phyloP scores from a whole-genome alignment of 2,329 filamentous ascomycete species.

The Cordyceps fumosorosea region DNA sequence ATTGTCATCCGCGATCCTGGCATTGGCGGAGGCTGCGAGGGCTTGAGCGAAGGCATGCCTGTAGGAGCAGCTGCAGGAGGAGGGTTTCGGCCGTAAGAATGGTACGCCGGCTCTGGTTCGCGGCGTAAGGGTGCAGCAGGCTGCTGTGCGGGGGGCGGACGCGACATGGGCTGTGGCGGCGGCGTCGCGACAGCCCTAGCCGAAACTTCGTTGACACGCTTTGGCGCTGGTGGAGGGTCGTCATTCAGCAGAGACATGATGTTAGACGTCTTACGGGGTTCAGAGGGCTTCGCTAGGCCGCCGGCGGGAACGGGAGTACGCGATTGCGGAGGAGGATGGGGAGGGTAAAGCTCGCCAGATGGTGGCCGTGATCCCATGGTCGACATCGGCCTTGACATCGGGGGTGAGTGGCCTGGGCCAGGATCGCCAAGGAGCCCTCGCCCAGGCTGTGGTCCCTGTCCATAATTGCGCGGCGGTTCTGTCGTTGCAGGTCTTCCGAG shows the following conservation, averaged over 20 bases:
- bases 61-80: conserved; percentile 29
- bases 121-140: conserved; percentile 40
- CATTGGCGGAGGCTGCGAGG: conserved; percentile 42
- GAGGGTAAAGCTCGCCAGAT: conserved; percentile 24
- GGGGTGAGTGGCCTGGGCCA: conserved; percentile 31
- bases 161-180: conserved; percentile 40
- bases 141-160: conserved; percentile 32
- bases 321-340: conserved; percentile 25
- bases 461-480: conserved; percentile 36
- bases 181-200: conserved; percentile 43
- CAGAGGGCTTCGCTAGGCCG: conserved; percentile 36
- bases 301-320: conserved; percentile 21
- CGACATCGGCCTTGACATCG: conserved; percentile 33
- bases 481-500: conserved; percentile 33
- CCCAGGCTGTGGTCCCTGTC: conserved; percentile 28
- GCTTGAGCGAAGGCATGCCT: conserved; percentile 50
- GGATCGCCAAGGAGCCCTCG: conserved; percentile 36
- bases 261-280: conserved; percentile 54
- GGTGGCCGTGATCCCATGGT: conserved; percentile 21
- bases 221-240: conserved; percentile 45
- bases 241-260: conserved; percentile 59
- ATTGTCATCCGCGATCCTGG: conserved; percentile 36
- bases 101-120: conserved; percentile 42
- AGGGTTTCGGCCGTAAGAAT: conserved; percentile 33
- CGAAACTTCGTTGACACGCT: conserved; percentile 44